Base-by-base conservation (phyloP, 768 basidiomycete species). In the Tylopilus plumbeoviolaceoides region DNA sequence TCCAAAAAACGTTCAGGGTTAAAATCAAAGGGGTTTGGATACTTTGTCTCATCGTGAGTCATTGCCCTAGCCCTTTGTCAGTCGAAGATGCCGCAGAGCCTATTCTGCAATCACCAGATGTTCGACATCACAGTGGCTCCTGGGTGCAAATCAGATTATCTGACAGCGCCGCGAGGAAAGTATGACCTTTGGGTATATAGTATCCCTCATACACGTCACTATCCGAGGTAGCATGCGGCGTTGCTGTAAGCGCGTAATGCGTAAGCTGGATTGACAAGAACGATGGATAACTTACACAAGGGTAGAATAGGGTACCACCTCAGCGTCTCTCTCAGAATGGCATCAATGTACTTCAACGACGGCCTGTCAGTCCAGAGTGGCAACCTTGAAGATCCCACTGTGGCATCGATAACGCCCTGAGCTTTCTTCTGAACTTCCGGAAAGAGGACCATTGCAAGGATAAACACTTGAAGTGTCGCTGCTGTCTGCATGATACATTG, bases 21-120 rank as follows among this genome's bases (percentile, higher is more conserved):
- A 56, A 73, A 72, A n/a, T 46, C 59, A 44, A 55, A 62, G 0
- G 72, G 70, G 30, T 62, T 51, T 3, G 68, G 68, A 49, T 72
- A 75, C 17, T 56, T 51, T 17, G 51, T 50, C n/a, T 61, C 60
- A 53, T 74, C 67, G 20, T 63, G 71, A 5, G 69, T 51, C 47
- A 73, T 72, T 17, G 62, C 69, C 67, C 71, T 72, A 21, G 23
- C 31, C 18, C 20, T 8, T 5, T 23, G 11, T 53, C 35, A 43
- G 47, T 20, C 30, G 4, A 39, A 39, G 7, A 21, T 28, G 30
- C n/a, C 36, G 17, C 6, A 42, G 23, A 42, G 10, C 21, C 12
- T 5, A 40, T 21, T 30, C n/a, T 30, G 15, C 27, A 46, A 64
- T 11, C 14, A 69, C 66, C 69, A 66, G 18, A 70, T 43, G 48